Evolutionary conservation across 1,284 basidiomycete species (phyloP).

Genomic region (Taiwanofungus camphoratus): DNA sequence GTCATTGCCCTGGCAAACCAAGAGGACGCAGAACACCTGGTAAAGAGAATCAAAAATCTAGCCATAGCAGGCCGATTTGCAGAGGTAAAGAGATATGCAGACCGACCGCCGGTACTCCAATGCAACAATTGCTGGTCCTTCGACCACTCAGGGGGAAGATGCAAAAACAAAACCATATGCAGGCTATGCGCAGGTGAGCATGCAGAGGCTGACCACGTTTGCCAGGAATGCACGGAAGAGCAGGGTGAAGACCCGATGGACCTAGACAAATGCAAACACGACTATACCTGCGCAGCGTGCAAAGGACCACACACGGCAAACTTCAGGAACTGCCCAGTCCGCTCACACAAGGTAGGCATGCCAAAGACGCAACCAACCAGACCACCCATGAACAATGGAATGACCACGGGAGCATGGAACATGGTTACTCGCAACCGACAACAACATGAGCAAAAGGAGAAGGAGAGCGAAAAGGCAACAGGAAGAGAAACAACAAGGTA

Average conservation of each 20-base stretch:
- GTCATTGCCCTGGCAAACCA: background rate
- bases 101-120: conserved; percentile 3
- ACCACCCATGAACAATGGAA: background rate
- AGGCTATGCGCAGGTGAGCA: background rate
- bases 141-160: background rate
- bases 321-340: background rate
- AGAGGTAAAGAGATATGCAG: conserved; percentile 2
- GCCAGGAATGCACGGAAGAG: background rate
- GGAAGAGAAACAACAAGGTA: background rate
- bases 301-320: conserved; percentile 2
- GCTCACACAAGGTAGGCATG: background rate
- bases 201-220: background rate
- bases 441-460: background rate
- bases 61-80: background rate
- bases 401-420: background rate
- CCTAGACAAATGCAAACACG: background rate
- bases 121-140: conserved; percentile 3
- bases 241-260: background rate
- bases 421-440: background rate
- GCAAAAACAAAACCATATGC: background rate
- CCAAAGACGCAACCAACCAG: background rate
- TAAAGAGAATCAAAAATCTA: background rate
- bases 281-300: conserved; percentile 1
- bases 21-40: background rate
- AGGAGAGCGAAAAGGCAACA: background rate